Conservation (phyloP, 805 yeast genomes). For the Citeromyces nyonsensis region DNA sequence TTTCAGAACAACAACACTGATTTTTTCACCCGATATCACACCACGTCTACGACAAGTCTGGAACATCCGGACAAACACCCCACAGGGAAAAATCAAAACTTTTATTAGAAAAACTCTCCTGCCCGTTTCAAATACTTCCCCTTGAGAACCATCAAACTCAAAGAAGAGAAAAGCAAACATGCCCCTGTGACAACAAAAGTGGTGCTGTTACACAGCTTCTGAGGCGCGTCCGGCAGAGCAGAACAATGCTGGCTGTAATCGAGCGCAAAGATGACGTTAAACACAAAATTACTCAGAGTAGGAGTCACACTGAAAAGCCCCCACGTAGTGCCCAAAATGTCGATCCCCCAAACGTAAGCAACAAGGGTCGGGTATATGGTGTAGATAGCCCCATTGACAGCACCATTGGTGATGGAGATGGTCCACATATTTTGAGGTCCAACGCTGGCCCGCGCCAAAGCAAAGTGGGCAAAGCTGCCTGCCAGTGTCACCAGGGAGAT, state of each 20-base stretch:
- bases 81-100: too few relatives aligned
- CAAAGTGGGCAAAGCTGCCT: conserved; percentile 13
- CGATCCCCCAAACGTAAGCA: conserved; percentile 74
- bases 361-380: conserved; percentile 74
- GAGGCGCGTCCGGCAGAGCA: neutral
- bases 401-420: conserved; percentile 12
- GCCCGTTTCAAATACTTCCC: conserved; percentile 10
- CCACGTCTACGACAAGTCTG: too few relatives aligned
- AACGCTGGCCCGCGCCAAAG: conserved; percentile 12
- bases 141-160: conserved; percentile 8
- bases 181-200: conserved; percentile 15
- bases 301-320: conserved; percentile 84
- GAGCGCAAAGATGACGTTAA: conserved; percentile 2
- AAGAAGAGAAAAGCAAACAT: conserved; percentile 9
- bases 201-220: conserved; percentile 13
- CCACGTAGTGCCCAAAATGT: conserved; percentile 80
- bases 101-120: conserved; percentile 9
- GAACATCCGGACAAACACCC: too few relatives aligned
- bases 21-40: too few relatives aligned
- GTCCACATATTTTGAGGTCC: conserved; percentile 7
- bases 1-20: too few relatives aligned
- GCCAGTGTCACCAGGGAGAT: conserved; percentile 9
- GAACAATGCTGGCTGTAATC: conserved; percentile 3
- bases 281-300: conserved; percentile 1
- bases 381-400: conserved; percentile 59